Evolutionary conservation across 139 green algal species (phyloP), one percentile per base, ranked within the genome.

Genomic region (Coccomyxa sp.): DNA sequence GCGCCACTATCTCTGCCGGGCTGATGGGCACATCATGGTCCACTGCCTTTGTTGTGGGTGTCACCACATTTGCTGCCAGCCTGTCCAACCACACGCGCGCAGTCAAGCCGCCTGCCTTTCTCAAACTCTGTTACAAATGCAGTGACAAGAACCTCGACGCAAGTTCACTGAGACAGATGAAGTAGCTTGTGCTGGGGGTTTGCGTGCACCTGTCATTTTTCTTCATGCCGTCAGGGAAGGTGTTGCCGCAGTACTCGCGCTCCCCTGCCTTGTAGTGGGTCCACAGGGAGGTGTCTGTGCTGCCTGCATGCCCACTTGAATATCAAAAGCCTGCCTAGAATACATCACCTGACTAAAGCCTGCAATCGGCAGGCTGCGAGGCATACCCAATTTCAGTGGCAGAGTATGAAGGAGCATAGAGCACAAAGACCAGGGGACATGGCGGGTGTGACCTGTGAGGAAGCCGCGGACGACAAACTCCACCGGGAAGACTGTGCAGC

Each of bases 391-490:
- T 7, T 78, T 58, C 23, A 78, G 3, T 78, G 10, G 11, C 30
- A 16, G 1, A 25, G 1, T 11, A 71, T 71, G 63, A 71, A 71
- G 9, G 63, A 21, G 18, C 7, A 9, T 3, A 51, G 3, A 11
- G 7, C 38, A 51, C 38, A 51, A 51, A 51, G 38, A n/a, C 38
- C 38, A 51, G 38, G 38, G 3, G 38, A 51, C 38, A 51, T 7
- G 38, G 38, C 38, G 38, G 38, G 7, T 7, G 3, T 51, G 71
- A 94, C 93, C 93, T 68, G 97, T 99, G 88, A 99, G 93, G 92
- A 95, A 99, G 57, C 95, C 97, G 4, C 97, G 83, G 23, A 97
- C 94, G 57, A 99, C 96, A 90, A 99, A 98, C 91, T 99, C 97
- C 14, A 99, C 94, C 0, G 97, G 97, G 85, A 99, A 98, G 10